Base-by-base conservation (phyloP, 202 grass and related monocot species). In the Carex arenaria region DNA sequence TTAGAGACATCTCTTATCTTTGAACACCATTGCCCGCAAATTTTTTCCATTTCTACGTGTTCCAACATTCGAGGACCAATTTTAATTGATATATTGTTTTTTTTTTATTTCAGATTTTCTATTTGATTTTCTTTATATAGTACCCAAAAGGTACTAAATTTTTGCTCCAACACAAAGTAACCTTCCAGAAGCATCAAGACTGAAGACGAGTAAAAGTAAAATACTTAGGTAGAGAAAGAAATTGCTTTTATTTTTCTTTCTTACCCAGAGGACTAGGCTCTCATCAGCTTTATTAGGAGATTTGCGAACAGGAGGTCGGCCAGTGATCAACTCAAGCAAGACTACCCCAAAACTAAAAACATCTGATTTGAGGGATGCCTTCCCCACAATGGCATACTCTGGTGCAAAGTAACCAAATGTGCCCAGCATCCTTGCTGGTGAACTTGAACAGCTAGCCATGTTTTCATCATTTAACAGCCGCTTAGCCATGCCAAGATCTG, bases 311-410 rank as follows among this genome's bases (percentile, higher is more conserved):
- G 93, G 93, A 72, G 72, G 93, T 31, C 95, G 88, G 1, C 95
- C 93, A 15, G 93, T 98, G 74, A 98, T 93, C 80, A 98, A 90
- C 85, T 98, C 95, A 55, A 98, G 88, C 53, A 98, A 52, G n/a
- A 98, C 93, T 9, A 98, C 95, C 72, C 95, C 95, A 84, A 98
- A 98, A 88, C 95, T 98, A 86, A 98, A 98, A 55, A 98, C 93
- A 81, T 98, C 93, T 0, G 95, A 98, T 82, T 98, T 98, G 54
- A 89, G 93, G 9, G 95, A 95, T 12, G 95, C 93, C 89, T 90
- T 98, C 19, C 95, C 95, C 6, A 92, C 93, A 62, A 93, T 98
- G 40, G 95, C 95, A 76, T 98, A 98, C 83, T 98, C 95, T 5
- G 95, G 95, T 42, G 93, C 95, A 53, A 98, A 93, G 87, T 98